Evolutionary conservation across 345 rosid genomes (phyloP), one percentile per base, ranked within the genome.

Genomic region (Pistacia vera): DNA sequence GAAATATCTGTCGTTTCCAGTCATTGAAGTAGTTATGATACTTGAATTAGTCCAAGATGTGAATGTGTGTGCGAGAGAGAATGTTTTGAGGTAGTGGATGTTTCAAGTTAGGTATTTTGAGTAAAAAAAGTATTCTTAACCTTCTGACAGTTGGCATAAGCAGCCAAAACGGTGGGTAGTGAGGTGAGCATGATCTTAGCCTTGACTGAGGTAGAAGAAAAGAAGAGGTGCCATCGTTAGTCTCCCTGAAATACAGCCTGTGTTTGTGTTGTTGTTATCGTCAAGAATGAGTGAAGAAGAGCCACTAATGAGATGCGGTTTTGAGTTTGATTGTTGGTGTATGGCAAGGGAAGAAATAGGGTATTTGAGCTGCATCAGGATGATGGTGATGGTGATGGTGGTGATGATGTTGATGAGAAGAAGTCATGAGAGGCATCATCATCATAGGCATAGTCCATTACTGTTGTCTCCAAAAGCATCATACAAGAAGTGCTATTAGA

Each of bases 121-220:
- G 16, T 3, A 2, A 0, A 44, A 59, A 14, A 46, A 8, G 22
- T 22, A 11, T 7, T 49, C 22, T 63, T 70, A 81, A 97, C 99
- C 99, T 97, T 97, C 77, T 97, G 99, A 69, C 99, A 97, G 75
- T 79, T 97, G 80, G 81, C 91, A 84, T 92, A 97, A 61, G 99
- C 94, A 22, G 91, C 88, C 80, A 97, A 82, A 81, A 97, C 98
- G 94, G 68, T 85, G 93, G 82, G n/a, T 88, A 97, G 92, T 89
- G 91, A 83, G 99, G 99, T 97, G 99, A 79, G 96, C 88, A 94
- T 90, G 91, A 97, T 97, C 83, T 92, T 97, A 33, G 97, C 93
- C 84, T 87, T 94, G 30, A 85, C 87, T 74, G 93, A 79, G 62
- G 22, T 22, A 22, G 33, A 30, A 30, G 90, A 73, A 60, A 83